Evolutionary conservation across 2,329 filamentous ascomycete species (phyloP).

Genomic region (Uncinocarpus reesii): DNA sequence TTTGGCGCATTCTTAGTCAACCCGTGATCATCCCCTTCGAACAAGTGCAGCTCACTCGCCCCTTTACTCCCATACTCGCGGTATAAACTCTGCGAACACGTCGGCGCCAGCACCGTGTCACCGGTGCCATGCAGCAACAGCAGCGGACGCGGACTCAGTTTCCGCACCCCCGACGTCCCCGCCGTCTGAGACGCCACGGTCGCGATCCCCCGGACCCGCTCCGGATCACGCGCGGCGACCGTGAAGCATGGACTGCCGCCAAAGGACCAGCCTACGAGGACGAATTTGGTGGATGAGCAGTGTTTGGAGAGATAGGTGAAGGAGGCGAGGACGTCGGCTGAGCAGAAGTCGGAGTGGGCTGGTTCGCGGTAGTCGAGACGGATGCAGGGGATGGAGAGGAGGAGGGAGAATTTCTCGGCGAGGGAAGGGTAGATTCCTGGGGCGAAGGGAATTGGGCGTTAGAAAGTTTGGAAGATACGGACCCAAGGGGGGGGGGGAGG

Average conservation of each 20-base stretch:
- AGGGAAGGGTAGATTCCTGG: constrained; percentile 33
- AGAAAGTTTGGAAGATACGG: not conserved
- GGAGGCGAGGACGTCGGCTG: constrained; percentile 29
- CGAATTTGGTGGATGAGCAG: constrained; percentile 28
- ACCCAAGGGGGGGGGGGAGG: too few relatives aligned
- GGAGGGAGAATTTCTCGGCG: constrained; percentile 34
- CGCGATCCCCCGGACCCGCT: constrained; percentile 30
- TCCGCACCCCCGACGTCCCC: constrained; percentile 26
- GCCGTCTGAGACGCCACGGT: constrained; percentile 35
- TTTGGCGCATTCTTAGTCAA: constrained; percentile 29
- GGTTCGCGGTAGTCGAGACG: constrained; percentile 36
- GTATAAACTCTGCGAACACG: constrained; percentile 31
- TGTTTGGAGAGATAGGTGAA: constrained; percentile 29
- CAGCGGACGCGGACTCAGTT: constrained; percentile 28
- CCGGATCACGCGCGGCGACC: constrained; percentile 24
- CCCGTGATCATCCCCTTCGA: constrained; percentile 36
- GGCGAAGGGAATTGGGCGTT: too few relatives aligned
- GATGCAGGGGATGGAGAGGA: constrained; percentile 31
- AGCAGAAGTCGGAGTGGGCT: constrained; percentile 29
- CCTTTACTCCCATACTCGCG: constrained; percentile 29
- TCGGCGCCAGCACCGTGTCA: constrained; percentile 27
- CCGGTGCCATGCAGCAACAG: constrained; percentile 34
- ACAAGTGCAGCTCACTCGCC: constrained; percentile 29
- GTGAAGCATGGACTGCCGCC: constrained; percentile 36
- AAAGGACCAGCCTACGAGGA: constrained; percentile 38